phyloP scores from a whole-genome alignment of 805 yeast genomes.

The Hyphopichia homilentoma region DNA sequence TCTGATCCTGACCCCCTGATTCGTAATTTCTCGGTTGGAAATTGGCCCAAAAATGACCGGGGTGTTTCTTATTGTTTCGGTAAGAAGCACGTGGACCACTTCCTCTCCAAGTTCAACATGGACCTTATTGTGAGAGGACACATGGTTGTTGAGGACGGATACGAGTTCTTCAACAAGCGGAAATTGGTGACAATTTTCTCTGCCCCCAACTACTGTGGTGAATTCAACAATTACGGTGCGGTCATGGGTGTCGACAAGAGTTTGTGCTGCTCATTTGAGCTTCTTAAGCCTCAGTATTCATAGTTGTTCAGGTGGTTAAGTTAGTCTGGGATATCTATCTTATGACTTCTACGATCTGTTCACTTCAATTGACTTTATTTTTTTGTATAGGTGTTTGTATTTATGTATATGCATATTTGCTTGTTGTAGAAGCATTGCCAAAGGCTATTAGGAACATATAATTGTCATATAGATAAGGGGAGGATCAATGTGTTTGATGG shows the following conservation, averaged over 20 bases:
- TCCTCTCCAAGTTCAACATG: slow-evolving; percentile 62
- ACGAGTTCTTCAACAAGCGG: slow-evolving; percentile 73
- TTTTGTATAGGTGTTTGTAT: too few relatives aligned
- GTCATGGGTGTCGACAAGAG: slow-evolving; percentile 69
- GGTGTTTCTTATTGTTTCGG: slow-evolving; percentile 82
- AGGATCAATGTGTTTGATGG: too few relatives aligned
- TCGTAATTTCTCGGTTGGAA: slow-evolving; percentile 28
- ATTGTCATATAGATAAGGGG: too few relatives aligned
- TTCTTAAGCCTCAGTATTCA: slow-evolving; percentile 53
- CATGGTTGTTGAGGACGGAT: slow-evolving; percentile 89
- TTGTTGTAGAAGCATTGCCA: too few relatives aligned
- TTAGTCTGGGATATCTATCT: too few relatives aligned
- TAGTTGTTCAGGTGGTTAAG: too few relatives aligned
- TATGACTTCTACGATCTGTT: too few relatives aligned
- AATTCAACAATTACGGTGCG: slow-evolving; percentile 77
- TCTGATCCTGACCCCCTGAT: slow-evolving; percentile 65
- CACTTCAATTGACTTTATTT: too few relatives aligned
- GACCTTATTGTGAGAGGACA: slow-evolving; percentile 81
- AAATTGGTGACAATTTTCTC: slow-evolving; percentile 74
- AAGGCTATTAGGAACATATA: too few relatives aligned
- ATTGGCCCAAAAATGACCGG: slow-evolving; percentile 80
- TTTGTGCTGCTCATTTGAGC: slow-evolving; percentile 67
- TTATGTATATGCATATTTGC: too few relatives aligned
- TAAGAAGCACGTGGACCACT: slow-evolving; percentile 66
- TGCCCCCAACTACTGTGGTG: slow-evolving; percentile 85